These are phyloP conservation scores for Wickerhamiella shivajii DNA, from an alignment of 805 yeast species.

Conservation along the genomic window DNA sequence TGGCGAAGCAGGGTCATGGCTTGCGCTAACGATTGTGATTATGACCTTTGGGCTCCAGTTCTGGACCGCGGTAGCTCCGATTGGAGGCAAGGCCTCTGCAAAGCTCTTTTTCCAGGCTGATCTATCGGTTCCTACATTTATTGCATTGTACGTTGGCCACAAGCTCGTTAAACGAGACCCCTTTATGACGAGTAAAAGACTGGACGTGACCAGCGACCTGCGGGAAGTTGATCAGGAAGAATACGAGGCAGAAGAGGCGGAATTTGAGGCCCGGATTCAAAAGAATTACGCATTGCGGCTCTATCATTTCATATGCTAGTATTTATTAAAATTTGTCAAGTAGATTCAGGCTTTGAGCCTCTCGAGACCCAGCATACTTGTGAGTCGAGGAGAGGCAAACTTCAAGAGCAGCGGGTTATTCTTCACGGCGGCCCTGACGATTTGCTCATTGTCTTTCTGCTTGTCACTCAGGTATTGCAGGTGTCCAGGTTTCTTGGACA, in stretches of 20 bases:
- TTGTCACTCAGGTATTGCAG: too few relatives aligned
- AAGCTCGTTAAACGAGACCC: constrained; percentile 25
- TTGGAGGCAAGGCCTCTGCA: constrained; percentile 29
- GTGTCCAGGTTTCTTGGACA: too few relatives aligned
- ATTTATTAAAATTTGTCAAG: constrained; percentile 1
- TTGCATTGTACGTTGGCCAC: constrained; percentile 36
- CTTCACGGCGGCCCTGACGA: constrained; percentile 5
- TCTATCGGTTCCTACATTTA: constrained; percentile 31
- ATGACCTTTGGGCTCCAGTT: constrained; percentile 60
- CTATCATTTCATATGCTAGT: constrained; percentile 6
- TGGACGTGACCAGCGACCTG: constrained; percentile 5
- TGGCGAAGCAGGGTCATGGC: constrained; percentile 54
- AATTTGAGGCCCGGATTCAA: constrained; percentile 1
- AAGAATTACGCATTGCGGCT: constrained; percentile 5
- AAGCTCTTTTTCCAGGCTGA: constrained; percentile 36
- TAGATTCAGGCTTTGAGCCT: too few relatives aligned
- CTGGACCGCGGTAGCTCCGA: constrained; percentile 67
- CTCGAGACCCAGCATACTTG: too few relatives aligned
- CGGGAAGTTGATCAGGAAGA: constrained; percentile 4
- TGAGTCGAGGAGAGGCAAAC: too few relatives aligned
- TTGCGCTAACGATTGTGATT: constrained; percentile 44
- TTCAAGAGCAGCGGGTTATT: constrained; percentile 1
- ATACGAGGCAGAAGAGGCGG: constrained; percentile 6
- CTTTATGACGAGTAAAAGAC: not conserved
- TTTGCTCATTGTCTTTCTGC: constrained; percentile 1